phyloP scores from a whole-genome alignment of 1,139 yeast species.

The Suhomyces wounanorum region DNA sequence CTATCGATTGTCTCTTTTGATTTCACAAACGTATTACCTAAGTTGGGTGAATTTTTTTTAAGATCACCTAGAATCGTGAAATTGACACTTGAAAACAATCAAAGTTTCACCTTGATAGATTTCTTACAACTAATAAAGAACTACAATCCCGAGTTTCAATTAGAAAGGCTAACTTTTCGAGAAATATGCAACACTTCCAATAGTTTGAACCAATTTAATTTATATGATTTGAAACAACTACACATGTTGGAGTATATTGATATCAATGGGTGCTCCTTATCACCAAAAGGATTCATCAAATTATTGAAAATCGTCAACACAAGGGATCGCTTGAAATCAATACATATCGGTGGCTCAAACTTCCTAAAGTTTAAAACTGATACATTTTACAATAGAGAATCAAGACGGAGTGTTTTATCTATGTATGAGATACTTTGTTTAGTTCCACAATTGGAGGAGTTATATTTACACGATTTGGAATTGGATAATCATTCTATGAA shows the following conservation, averaged over 20 bases:
- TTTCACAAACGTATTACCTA: constrained; percentile 29
- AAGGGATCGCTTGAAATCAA: constrained; percentile 18
- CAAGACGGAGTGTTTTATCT: constrained; percentile 19
- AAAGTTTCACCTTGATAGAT: constrained; percentile 28
- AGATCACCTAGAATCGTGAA: constrained; percentile 21
- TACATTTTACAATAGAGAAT: constrained; percentile 15
- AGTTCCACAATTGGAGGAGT: constrained; percentile 27
- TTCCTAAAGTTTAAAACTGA: constrained; percentile 36
- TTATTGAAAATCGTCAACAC: constrained; percentile 27
- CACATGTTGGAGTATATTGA: constrained; percentile 31
- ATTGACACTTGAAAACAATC: constrained; percentile 39
- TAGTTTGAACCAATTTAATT: constrained; percentile 30
- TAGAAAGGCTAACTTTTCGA: constrained; percentile 33
- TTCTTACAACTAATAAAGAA: constrained; percentile 35
- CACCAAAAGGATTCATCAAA: constrained; percentile 35
- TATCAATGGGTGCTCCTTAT: constrained; percentile 35
- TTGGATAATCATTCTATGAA: constrained; percentile 40
- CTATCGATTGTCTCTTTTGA: constrained; percentile 35
- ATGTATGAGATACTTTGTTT: constrained; percentile 25
- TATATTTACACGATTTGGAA: constrained; percentile 39
- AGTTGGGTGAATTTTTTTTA: constrained; percentile 34
- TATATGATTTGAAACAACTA: constrained; percentile 30
- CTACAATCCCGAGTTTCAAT: constrained; percentile 30
- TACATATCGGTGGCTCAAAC: constrained; percentile 37
- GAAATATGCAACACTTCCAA: constrained; percentile 27